Conservation (phyloP, 1,284 basidiomycete genomes). For the Leucoagaricus sp. region DNA sequence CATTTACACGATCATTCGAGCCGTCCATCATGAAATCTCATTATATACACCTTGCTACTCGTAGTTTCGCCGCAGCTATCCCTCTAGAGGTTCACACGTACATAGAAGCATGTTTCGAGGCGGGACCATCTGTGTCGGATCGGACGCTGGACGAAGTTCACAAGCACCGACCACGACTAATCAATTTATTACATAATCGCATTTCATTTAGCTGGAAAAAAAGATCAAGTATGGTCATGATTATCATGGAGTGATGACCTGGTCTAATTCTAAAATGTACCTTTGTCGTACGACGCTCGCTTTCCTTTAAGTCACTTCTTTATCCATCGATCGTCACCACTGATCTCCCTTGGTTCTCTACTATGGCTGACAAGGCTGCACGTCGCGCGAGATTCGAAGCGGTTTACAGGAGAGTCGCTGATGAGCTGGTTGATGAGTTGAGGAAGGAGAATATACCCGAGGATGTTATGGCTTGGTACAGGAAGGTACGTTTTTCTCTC, state of each 20-base stretch:
- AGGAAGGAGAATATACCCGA: constrained; percentile 74
- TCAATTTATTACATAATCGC: not conserved
- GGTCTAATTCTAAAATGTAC: no score
- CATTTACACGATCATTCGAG: not conserved
- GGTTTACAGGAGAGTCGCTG: constrained; percentile 51
- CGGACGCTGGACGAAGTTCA: no score
- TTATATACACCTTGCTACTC: no score
- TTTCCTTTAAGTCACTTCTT: not conserved
- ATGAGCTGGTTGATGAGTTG: constrained; percentile 67
- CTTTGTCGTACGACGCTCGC: constrained; percentile 3
- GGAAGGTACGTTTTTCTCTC: constrained; percentile 50
- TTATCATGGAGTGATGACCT: no score
- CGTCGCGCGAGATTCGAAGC: constrained; percentile 54
- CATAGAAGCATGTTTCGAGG: not conserved
- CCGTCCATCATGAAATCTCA: not conserved
- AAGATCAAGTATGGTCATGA: no score
- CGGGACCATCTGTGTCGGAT: not conserved
- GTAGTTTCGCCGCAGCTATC: no score
- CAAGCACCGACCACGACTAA: not conserved
- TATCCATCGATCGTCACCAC: not conserved
- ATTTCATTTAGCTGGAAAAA: not conserved
- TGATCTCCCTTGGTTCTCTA: no score
- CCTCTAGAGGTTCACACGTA: no score
- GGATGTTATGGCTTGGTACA: constrained; percentile 84
- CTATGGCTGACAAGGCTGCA: constrained; percentile 36